Base-by-base conservation (phyloP, 768 basidiomycete species). In the Gelatoporia subvermispora region DNA sequence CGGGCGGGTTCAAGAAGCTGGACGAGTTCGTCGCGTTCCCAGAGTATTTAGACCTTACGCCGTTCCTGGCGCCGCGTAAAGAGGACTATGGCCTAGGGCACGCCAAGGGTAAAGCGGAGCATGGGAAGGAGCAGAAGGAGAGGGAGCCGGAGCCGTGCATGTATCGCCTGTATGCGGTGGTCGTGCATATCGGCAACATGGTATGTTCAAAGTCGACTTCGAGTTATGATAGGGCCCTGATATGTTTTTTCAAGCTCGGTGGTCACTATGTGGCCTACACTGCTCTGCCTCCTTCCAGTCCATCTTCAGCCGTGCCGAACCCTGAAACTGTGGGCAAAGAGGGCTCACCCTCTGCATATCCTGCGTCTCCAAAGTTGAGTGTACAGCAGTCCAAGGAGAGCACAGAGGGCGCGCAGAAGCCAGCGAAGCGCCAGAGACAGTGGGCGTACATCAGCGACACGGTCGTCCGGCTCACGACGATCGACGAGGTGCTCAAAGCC, bases 371-470 rank as follows among this genome's bases (percentile, higher is more conserved):
- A 10, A 22, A 31, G 24, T 13, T 35, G n/a, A 17, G 37, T n/a
- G 8, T 38, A 16, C 37, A 11, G 37, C 45, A 49, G 41, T 9
- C 7, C 4, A 22, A 43, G 31, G 16, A 48, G 24, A 5, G 16
- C 41, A 9, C 47, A n/a, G 35, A 51, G 43, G 7, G 28, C 43
- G 16, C 49, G 41, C 16, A 25, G 38, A 21, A 58, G 44, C 39
- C 25, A 39, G 48, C 54, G 24, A 43, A 51, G 31, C 51, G 58
- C 39, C 45, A 59, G 18, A 70, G 92, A 37, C 81, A 88, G 52
- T 97, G 94, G 94, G 89, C 88, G 40, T 94, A 87, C 63, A 84
- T 95, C 66, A 93, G 91, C 57, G 94, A 97, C 61, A 90, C 88
- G 2, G 69, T 79, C 39, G 92, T 97, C n/a, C 75, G 87, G 39